Conservation (phyloP, 768 basidiomycete genomes). For the Jaapia argillacea region DNA sequence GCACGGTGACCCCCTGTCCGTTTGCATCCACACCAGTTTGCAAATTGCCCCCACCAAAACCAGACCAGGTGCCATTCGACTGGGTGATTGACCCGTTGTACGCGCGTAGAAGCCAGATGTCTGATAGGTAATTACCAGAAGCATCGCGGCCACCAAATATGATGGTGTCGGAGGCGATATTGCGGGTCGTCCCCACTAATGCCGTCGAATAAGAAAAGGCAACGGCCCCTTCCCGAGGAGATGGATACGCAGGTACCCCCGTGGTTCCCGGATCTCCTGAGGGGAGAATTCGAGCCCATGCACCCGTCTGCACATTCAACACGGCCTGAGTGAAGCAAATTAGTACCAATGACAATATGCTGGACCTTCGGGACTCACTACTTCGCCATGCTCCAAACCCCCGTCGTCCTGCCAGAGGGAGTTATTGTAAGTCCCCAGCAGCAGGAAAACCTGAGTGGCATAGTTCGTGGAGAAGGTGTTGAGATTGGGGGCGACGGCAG, state of each 20-base stretch:
- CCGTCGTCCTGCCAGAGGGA: slow-evolving; percentile 59
- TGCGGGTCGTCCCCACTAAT: slow-evolving; percentile 45
- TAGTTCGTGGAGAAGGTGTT: slow-evolving; percentile 48
- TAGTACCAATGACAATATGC: not conserved
- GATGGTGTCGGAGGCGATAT: slow-evolving; percentile 52
- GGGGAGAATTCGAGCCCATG: slow-evolving; percentile 67
- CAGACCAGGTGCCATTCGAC: slow-evolving; percentile 48
- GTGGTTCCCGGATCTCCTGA: slow-evolving; percentile 58
- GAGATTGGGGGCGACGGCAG: slow-evolving; percentile 50
- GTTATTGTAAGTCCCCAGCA: slow-evolving; percentile 58
- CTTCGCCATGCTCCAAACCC: slow-evolving; percentile 57
- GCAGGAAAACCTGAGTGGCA: slow-evolving; percentile 52
- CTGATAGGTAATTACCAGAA: slow-evolving; percentile 55
- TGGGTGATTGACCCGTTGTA: slow-evolving; percentile 54
- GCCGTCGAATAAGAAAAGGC: slow-evolving; percentile 43
- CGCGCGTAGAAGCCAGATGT: slow-evolving; percentile 70
- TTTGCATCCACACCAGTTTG: slow-evolving; percentile 53
- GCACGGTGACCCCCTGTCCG: slow-evolving; percentile 55
- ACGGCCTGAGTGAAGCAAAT: slow-evolving; percentile 35
- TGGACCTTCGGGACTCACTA: slow-evolving; percentile 34
- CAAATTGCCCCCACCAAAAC: slow-evolving; percentile 55
- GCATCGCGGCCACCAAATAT: slow-evolving; percentile 72
- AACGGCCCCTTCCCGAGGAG: slow-evolving; percentile 62
- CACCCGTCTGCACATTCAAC: slow-evolving; percentile 46
- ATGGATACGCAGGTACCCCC: slow-evolving; percentile 42